These are phyloP conservation scores for Tolypocladium tropicale DNA, from an alignment of 2,329 filamentous ascomycete species.

Conservation along the genomic window DNA sequence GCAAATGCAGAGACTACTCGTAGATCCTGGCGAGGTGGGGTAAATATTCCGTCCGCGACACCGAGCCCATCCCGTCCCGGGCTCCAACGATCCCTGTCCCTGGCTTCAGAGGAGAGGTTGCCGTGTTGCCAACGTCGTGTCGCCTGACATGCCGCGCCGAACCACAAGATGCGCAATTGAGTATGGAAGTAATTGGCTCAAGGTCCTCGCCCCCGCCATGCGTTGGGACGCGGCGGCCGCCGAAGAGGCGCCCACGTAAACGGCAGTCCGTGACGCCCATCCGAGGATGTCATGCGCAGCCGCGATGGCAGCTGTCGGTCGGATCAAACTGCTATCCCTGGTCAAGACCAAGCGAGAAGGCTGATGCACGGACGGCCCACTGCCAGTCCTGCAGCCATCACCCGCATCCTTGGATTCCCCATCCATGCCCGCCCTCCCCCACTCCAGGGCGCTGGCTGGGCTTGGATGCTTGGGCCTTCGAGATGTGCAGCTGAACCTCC, in stretches of 20 bases:
- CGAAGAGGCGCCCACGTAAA: too few species aligned
- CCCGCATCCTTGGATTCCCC: neutral
- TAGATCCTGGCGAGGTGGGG: neutral
- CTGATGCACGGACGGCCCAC: neutral
- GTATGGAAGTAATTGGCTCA: too few species aligned
- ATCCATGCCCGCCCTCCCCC: neutral
- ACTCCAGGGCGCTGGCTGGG: neutral
- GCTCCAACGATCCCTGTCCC: neutral
- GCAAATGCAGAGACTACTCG: too few species aligned
- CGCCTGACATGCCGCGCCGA: too few species aligned
- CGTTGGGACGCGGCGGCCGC: too few species aligned
- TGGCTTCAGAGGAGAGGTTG: neutral
- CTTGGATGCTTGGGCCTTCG: too few species aligned
- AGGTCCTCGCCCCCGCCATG: too few species aligned
- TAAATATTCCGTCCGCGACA: neutral
- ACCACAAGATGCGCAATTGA: too few species aligned
- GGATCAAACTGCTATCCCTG: neutral
- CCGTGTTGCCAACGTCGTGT: neutral
- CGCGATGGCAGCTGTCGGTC: neutral
- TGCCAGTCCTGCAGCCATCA: neutral
- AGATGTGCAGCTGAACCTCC: neutral
- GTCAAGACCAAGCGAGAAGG: neutral
- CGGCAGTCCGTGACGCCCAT: neutral
- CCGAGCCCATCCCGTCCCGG: neutral
- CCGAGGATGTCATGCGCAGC: neutral